These are phyloP conservation scores for Apiospora phragmitis DNA, from an alignment of 2,329 filamentous ascomycete genomes.

Conservation along the genomic window DNA sequence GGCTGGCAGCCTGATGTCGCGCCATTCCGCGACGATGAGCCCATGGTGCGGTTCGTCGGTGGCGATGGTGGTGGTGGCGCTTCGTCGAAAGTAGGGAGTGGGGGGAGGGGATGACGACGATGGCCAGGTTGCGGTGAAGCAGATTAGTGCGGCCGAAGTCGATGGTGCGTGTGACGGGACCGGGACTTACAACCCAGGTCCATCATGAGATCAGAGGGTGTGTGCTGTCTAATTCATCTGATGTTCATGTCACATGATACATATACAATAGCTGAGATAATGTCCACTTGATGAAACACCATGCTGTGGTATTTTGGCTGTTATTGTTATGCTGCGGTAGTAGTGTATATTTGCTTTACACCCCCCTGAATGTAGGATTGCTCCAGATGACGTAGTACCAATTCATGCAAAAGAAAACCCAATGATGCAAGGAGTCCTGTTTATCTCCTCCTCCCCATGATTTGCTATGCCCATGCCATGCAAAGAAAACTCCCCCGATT, in stretches of 20 bases:
- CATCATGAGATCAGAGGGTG: neutral
- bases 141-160: constrained; percentile 25
- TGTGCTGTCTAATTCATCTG: neutral
- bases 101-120: constrained; percentile 22
- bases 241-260: neutral
- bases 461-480: neutral
- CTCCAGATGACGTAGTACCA: neutral
- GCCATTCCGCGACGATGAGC: neutral
- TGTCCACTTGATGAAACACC: neutral
- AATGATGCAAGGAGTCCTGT: neutral
- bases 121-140: constrained; percentile 22
- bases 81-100: constrained; percentile 14
- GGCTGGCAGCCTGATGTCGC: neutral
- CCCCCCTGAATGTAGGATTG: neutral
- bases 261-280: neutral
- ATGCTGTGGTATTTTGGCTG: neutral
- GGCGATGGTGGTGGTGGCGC: constrained; percentile 19
- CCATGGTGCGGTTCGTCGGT: constrained; percentile 11
- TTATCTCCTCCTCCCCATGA: neutral
- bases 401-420: neutral
- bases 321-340: neutral
- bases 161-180: constrained; percentile 23
- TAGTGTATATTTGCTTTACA: neutral
- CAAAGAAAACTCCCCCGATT: neutral
- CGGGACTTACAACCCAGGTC: neutral